Evolutionary conservation across 106 monocot species (phyloP), one percentile per base, ranked within the genome.

Genomic region (Allium sativum): DNA sequence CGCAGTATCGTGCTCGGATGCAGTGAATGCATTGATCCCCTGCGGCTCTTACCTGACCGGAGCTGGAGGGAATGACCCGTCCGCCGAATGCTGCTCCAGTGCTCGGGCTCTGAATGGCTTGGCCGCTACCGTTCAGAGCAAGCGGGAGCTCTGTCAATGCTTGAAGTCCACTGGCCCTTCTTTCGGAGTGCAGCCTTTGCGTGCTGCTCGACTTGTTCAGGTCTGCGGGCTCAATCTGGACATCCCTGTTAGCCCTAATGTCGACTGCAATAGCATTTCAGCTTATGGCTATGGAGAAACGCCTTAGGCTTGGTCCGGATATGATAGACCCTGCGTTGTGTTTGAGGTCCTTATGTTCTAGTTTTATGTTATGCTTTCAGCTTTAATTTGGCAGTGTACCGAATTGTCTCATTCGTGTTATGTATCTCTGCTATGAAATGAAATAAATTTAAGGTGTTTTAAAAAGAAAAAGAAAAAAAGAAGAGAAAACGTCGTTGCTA

Each of bases 21-120:
- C 89, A 0, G 73, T 93, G 52, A 69, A 64, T 14, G 76, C 81
- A 14, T 73, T 93, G 76, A 76, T 73, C 55, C 82, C 93, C 0
- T 89, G 89, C 55, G 93, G 80, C 10, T 16, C 77, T 21, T 93
- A 66, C 70, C 73, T 93, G 45, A 20, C 80, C 9, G 82, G 82
- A 0, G n/a, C 40, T 1, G 93, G 76, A 4, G 54, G 42, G 18
- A 4, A 21, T 0, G 44, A 48, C n/a, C 93, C 88, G 44, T 73
- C 64, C 41, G 18, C 42, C 44, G 46, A 59, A 53, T 93, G 93
- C 77, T 93, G 93, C 80, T 3, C 56, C 46, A 73, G 85, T 48
- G 93, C 79, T 14, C 66, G 63, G 63, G 45, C 21, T 55, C 71
- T 93, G 68, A 56, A 59, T 16, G 40, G 42, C 40, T 67, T 82